A percentile compares a stretch with the other conserved stretches of the same genome.
phyloP scores from a whole-genome alignment of 108 stramenopile species.

The Epithemia pelagica region DNA sequence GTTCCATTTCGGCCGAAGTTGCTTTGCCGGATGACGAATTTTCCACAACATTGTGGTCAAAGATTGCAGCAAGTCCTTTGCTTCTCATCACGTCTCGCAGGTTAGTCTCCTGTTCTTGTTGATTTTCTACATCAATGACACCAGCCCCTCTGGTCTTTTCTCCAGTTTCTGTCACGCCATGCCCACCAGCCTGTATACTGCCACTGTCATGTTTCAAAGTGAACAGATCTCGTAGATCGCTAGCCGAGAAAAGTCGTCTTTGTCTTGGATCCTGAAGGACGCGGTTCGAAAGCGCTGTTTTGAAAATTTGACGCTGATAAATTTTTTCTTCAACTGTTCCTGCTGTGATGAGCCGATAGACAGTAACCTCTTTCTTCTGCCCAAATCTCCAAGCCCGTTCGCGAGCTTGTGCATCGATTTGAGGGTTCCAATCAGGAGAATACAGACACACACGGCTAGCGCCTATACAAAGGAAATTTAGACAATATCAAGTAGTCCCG shows the following conservation, averaged over 20 bases:
- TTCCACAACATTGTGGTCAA: slow-evolving; percentile 48
- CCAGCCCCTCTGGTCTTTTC: slow-evolving; percentile 55
- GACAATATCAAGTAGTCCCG: slow-evolving; percentile 41
- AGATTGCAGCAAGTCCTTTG: slow-evolving; percentile 72
- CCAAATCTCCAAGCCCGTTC: slow-evolving; percentile 97
- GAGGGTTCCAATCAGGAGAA: slow-evolving; percentile 85
- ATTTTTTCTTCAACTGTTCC: slow-evolving; percentile 98
- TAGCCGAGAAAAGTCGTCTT: slow-evolving; percentile 80
- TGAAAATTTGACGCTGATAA: slow-evolving; percentile 98
- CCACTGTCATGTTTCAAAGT: slow-evolving; percentile 71
- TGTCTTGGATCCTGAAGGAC: slow-evolving; percentile 90
- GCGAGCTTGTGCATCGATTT: slow-evolving; percentile 74
- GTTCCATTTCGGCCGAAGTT: slow-evolving; percentile 67
- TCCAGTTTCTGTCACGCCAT: slow-evolving; percentile 61
- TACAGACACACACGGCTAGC: slow-evolving; percentile 71
- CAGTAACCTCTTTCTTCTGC: slow-evolving; percentile 87
- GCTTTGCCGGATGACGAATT: slow-evolving; percentile 32
- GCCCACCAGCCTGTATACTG: slow-evolving; percentile 29
- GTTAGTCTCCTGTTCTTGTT: slow-evolving; percentile 36
- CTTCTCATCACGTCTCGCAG: slow-evolving; percentile 64
- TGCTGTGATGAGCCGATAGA: slow-evolving; percentile 91
- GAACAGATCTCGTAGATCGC: slow-evolving; percentile 87
- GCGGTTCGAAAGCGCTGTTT: slow-evolving; percentile 88
- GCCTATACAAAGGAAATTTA: neutral
- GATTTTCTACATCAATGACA: slow-evolving; percentile 36